Base-by-base conservation (phyloP, 805 yeast genomes). In the Wickerhamiella kurtzmanii region DNA sequence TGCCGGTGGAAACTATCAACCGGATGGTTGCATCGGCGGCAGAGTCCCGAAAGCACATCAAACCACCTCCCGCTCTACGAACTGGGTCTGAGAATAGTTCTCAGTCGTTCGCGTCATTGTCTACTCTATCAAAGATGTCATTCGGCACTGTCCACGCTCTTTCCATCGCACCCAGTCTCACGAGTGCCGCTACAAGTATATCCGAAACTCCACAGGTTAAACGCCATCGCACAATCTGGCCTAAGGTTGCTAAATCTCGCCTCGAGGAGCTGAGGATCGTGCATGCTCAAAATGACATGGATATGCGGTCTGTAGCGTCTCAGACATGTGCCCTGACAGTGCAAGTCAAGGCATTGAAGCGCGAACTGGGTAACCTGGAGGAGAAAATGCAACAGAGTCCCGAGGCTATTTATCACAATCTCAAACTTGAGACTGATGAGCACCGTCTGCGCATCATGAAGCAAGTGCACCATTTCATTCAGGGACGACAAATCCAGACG, bases 301-400 rank as follows among this genome's bases (percentile, higher is more conserved):
- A 44, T 20, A 50, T 32, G 44, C 40, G 54, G 8, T 20, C 43
- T 2, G 40, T 48, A 3, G 53, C 50, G 4, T 44, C 43, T 4
- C 45, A 35, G 5, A 45, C 55, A 11, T 45, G 55, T 32, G 43
- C 35, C 21, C 43, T 52, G 5, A 44, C 54, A 2, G 46, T 44
- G 11, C 40, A 38, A 17, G 32, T 46, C 11, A 38, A 42, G n/a
- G 20, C 21, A 3, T 2, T 44, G 2, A 36, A 46, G 28, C 45
- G 40, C 18, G 43, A 50, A 35, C 21, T 52, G 22, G 41, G 21
- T 2, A 8, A 41, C 8, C 41, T 52, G 20, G 40, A 45, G 18
- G 41, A 32, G 13, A 44, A 49, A 9, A 52, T 52, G 55, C n/a
- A 20, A 16, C 9, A 38, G 13, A 42, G 48, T 8, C 44, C 49